These are phyloP conservation scores for Coffea humblotiana DNA, from an alignment of 305 asterid genomes.

Conservation along the genomic window DNA sequence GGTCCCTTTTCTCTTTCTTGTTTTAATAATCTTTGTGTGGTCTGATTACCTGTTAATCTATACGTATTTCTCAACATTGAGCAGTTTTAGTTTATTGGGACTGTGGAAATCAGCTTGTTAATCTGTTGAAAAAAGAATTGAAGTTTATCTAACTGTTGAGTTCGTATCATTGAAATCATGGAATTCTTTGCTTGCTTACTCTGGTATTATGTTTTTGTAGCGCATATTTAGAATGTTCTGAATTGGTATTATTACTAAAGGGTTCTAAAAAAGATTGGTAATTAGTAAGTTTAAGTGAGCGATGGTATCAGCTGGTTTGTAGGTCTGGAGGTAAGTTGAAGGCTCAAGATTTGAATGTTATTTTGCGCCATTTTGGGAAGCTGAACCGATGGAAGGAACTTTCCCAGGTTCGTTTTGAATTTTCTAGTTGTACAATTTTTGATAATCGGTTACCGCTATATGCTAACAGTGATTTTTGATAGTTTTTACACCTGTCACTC, in stretches of 20 bases:
- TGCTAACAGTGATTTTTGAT: neutral
- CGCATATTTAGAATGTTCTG: neutral
- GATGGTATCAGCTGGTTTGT: slow-evolving; percentile 33
- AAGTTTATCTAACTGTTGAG: neutral
- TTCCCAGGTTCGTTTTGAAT: slow-evolving; percentile 49
- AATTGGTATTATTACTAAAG: neutral
- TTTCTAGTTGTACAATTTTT: neutral
- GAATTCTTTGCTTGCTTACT: neutral
- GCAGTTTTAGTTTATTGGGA: neutral
- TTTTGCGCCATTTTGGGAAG: slow-evolving; percentile 80
- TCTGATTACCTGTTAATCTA: neutral
- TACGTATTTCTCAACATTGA: neutral
- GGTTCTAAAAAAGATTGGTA: slow-evolving; percentile 2
- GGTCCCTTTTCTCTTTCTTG: slow-evolving; percentile 36
- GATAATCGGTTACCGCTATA: neutral
- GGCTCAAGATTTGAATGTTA: slow-evolving; percentile 71
- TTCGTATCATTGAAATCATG: neutral
- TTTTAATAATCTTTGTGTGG: slow-evolving; percentile 4
- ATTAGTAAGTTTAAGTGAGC: neutral
- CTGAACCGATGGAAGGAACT: slow-evolving; percentile 70
- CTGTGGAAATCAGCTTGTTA: neutral
- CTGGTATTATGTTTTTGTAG: neutral
- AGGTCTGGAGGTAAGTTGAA: slow-evolving; percentile 71
- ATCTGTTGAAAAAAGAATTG: neutral
- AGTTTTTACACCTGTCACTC: neutral